Percentiles rank a stretch among this genome's conserved stretches.
Conservation (phyloP, 1,284 basidiomycete genomes). For the Rhodotorula sp. region DNA sequence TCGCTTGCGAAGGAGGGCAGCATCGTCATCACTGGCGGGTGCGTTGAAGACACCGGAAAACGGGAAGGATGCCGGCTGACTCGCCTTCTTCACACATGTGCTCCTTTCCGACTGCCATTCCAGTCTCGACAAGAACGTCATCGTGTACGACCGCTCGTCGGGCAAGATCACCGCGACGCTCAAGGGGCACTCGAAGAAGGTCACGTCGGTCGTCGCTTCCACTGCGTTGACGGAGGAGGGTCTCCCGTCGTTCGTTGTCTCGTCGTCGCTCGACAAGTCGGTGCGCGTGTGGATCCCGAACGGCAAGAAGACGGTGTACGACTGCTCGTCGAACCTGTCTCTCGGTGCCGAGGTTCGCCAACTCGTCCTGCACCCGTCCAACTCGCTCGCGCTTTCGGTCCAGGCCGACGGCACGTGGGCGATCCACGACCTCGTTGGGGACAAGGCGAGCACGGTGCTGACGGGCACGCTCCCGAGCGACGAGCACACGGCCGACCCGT, state of each 20-base stretch:
- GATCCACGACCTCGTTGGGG: slow-evolving; percentile 73
- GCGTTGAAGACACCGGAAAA: neutral
- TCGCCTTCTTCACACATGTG: neutral
- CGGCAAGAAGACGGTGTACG: slow-evolving; percentile 54
- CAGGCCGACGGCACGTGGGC: slow-evolving; percentile 89
- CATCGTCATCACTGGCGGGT: slow-evolving; percentile 77
- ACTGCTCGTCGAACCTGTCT: slow-evolving; percentile 33
- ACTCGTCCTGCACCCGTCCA: slow-evolving; percentile 82
- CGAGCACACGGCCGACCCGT: slow-evolving; percentile 22
- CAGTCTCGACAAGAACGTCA: slow-evolving; percentile 93
- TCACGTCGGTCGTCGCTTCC: slow-evolving; percentile 80
- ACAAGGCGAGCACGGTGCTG: slow-evolving; percentile 60
- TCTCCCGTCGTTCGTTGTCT: slow-evolving; percentile 62
- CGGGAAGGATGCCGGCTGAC: neutral
- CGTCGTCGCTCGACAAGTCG: slow-evolving; percentile 87
- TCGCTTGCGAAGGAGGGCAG: slow-evolving; percentile 69
- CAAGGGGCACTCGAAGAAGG: slow-evolving; percentile 92
- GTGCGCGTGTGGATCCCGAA: slow-evolving; percentile 74
- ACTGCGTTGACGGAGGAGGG: slow-evolving; percentile 53
- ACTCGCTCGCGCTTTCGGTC: slow-evolving; percentile 70
- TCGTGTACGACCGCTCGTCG: slow-evolving; percentile 84
- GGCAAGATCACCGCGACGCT: slow-evolving; percentile 86
- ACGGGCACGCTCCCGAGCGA: slow-evolving; percentile 42
- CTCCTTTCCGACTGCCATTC: too few species aligned
- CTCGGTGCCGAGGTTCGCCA: slow-evolving; percentile 74